Evolutionary conservation across 495 filamentous ascomycete genomes (phyloP).

Genomic region (Hyaloscypha hepaticicola): DNA sequence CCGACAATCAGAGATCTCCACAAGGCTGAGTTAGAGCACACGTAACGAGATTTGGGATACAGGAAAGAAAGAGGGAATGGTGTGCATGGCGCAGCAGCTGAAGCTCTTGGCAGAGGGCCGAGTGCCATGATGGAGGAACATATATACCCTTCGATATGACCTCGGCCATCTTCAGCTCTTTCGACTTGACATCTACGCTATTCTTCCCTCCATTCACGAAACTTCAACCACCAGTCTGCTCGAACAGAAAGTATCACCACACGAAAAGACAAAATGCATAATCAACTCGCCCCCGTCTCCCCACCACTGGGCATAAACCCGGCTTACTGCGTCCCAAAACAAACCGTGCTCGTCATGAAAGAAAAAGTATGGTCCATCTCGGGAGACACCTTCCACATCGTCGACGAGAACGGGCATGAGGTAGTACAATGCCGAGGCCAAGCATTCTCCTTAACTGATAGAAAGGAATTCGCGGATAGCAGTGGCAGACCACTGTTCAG

Average conservation of each 20-base stretch:
- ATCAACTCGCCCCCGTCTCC: conserved; percentile 36
- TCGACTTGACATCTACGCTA: not conserved
- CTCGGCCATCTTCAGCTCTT: not conserved
- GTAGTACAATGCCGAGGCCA: conserved; percentile 22
- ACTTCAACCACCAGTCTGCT: not conserved
- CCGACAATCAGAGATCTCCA: not conserved
- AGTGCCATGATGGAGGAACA: not conserved
- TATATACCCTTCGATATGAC: not conserved
- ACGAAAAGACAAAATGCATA: not conserved
- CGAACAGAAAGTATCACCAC: not conserved
- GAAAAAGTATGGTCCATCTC: conserved; percentile 55
- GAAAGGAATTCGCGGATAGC: conserved; percentile 25
- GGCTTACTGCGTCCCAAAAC: conserved; percentile 45
- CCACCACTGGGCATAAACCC: conserved; percentile 48
- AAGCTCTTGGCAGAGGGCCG: not conserved
- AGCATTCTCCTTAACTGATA: conserved; percentile 23
- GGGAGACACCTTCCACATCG: conserved; percentile 53
- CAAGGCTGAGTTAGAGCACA: not conserved
- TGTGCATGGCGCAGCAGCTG: conserved; percentile 1
- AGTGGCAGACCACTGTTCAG: conserved; percentile 13
- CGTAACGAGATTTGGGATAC: not conserved
- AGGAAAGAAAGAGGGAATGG: not conserved
- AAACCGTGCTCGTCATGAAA: conserved; percentile 50
- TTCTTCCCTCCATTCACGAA: not conserved
- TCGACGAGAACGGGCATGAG: conserved; percentile 22